Conservation (phyloP, 495 filamentous ascomycete species). For the Neurospora pannonica region DNA sequence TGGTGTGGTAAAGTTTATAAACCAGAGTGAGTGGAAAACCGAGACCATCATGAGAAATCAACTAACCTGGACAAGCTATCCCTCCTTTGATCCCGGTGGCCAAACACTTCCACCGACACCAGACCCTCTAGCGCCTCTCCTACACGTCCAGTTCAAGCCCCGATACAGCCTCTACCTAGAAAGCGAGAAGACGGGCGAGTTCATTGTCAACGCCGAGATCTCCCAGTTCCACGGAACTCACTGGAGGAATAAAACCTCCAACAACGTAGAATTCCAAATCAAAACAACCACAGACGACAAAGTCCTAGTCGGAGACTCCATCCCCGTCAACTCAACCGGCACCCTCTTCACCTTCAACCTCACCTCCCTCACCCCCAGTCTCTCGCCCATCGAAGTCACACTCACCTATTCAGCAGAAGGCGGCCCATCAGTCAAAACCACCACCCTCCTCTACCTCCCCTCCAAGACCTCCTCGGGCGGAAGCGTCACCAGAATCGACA, state of each 20-base stretch:
- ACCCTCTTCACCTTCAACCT: conserved; percentile 41
- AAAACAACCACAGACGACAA: conserved; percentile 19
- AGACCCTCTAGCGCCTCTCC: conserved; percentile 29
- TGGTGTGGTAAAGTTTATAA: conserved; percentile 56
- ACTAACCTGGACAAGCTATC: conserved; percentile 29
- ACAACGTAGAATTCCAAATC: conserved; percentile 29
- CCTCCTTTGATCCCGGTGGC: conserved; percentile 53
- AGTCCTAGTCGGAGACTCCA: conserved; percentile 26
- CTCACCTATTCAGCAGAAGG: conserved; percentile 27
- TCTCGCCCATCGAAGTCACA: conserved; percentile 35
- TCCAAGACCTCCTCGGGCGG: conserved; percentile 45
- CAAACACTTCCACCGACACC: conserved; percentile 37
- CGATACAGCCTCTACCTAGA: conserved; percentile 52
- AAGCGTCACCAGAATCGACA: conserved; percentile 55
- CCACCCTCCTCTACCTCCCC: conserved; percentile 47
- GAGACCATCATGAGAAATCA: not conserved
- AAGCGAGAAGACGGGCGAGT: conserved; percentile 42
- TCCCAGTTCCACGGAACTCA: conserved; percentile 41
- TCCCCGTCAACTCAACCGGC: conserved; percentile 38
- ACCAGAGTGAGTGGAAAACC: conserved; percentile 24
- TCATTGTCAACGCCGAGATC: conserved; percentile 50
- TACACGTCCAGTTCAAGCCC: conserved; percentile 50
- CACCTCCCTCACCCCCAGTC: conserved; percentile 30
- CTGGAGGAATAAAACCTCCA: conserved; percentile 24
- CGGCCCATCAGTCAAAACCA: conserved; percentile 18